phyloP scores from a whole-genome alignment of 495 filamentous ascomycete genomes.

The Viridothelium virens region DNA sequence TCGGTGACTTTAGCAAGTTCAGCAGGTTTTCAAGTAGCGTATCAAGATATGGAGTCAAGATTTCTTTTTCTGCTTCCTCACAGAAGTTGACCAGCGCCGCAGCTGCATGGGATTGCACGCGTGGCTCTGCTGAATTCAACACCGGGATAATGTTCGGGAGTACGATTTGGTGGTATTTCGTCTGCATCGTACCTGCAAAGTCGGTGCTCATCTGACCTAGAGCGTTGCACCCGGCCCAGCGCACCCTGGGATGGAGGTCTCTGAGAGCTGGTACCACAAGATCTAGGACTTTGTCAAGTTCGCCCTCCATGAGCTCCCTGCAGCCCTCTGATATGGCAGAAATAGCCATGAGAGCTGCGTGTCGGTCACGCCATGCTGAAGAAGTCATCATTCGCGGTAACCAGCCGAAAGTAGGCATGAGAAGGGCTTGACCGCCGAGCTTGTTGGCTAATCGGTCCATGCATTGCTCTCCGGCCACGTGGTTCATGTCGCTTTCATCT shows the following conservation, averaged over 20 bases:
- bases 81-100: slow-evolving; percentile 98
- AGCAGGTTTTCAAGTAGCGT: slow-evolving; percentile 75
- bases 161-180: slow-evolving; percentile 80
- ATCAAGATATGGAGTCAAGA: slow-evolving; percentile 90
- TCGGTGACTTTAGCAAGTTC: slow-evolving; percentile 74
- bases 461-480: slow-evolving; percentile 96
- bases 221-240: slow-evolving; percentile 98
- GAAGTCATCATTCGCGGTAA: slow-evolving; percentile 97
- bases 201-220: slow-evolving; percentile 99
- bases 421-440: slow-evolving; percentile 75
- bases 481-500: slow-evolving; percentile 94
- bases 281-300: slow-evolving; percentile 87
- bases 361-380: slow-evolving; percentile 86
- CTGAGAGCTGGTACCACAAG: slow-evolving; percentile 88
- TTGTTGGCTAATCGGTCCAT: slow-evolving; percentile 99
- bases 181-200: slow-evolving; percentile 97
- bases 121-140: slow-evolving; percentile 77
- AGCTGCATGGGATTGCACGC: slow-evolving; percentile 94
- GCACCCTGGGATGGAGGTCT: slow-evolving; percentile 86
- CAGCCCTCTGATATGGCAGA: slow-evolving; percentile 98
- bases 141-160: slow-evolving; percentile 89
- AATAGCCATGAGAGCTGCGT: slow-evolving; percentile 97
- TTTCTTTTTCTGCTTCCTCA: slow-evolving; percentile 90
- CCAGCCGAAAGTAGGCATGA: slow-evolving; percentile 94
- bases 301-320: slow-evolving; percentile 87